These are phyloP conservation scores for Pythium dissimile DNA, from an alignment of 352 stramenopile species.

Conservation along the genomic window DNA sequence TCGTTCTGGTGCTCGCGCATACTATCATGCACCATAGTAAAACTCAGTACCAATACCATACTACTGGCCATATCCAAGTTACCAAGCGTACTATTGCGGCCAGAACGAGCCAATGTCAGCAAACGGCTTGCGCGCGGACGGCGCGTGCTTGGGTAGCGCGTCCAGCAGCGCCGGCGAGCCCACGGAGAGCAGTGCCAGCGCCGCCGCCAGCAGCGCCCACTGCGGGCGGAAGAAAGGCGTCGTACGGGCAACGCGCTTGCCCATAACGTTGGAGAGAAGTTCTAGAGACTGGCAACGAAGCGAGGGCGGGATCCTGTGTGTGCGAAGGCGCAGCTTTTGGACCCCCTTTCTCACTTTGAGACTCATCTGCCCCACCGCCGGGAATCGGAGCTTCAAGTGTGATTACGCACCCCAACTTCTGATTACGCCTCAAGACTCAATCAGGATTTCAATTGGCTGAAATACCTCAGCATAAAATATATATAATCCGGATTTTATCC, in stretches of 20 bases:
- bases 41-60: background rate
- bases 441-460: background rate
- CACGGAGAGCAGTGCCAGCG: conserved; percentile 29
- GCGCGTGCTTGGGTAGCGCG: conserved; percentile 12
- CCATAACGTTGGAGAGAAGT: conserved; percentile 12
- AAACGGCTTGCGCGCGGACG: conserved; percentile 38
- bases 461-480: background rate
- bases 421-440: background rate
- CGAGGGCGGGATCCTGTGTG: no score
- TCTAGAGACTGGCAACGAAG: no score
- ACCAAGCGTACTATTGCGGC: conserved; percentile 35
- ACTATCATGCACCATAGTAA: conserved; percentile 14
- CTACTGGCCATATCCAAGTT: background rate
- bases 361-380: no score
- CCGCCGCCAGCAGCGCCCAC: conserved; percentile 28
- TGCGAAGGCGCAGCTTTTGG: no score
- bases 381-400: background rate
- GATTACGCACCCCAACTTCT: no score
- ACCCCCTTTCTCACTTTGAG: no score
- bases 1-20: conserved; percentile 43
- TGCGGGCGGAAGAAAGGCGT: conserved; percentile 27
- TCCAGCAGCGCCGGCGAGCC: conserved; percentile 21
- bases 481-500: conserved; percentile 4
- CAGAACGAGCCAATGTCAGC: conserved; percentile 38
- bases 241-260: conserved; percentile 15